Percentiles rank a stretch among this genome's conserved stretches.
phyloP scores from a whole-genome alignment of 1,284 basidiomycete species.

The Cryptococcus maquisensis region DNA sequence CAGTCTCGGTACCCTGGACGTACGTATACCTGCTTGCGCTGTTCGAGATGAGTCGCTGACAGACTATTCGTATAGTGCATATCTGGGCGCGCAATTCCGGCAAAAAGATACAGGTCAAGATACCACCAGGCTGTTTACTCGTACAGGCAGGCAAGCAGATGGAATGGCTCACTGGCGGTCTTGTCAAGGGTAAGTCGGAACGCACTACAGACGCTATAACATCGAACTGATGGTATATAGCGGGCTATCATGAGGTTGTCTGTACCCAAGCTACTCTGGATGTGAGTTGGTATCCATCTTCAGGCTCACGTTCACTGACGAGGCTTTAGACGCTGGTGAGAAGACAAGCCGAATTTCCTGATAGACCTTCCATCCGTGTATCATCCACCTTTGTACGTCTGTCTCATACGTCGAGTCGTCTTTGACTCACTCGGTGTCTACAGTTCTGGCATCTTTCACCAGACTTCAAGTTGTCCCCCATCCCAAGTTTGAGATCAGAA shows the following conservation, averaged over 20 bases:
- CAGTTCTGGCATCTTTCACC: constrained; percentile 85
- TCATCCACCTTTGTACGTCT: constrained; percentile 70
- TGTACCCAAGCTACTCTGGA: constrained; percentile 72
- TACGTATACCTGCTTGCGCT: constrained; percentile 15
- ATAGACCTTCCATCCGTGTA: constrained; percentile 80
- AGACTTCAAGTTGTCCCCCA: constrained; percentile 67
- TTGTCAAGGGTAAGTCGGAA: constrained; percentile 60
- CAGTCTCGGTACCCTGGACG: constrained; percentile 57
- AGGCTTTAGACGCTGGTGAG: constrained; percentile 60
- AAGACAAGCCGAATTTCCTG: constrained; percentile 58
- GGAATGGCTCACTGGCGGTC: constrained; percentile 78
- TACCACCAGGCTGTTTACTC: constrained; percentile 59
- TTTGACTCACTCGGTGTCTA: background rate
- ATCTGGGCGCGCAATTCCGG: constrained; percentile 90
- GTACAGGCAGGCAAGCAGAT: constrained; percentile 89
- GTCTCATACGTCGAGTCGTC: background rate
- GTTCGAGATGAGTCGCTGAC: background rate
- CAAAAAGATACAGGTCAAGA: constrained; percentile 74
- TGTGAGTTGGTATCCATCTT: constrained; percentile 47
- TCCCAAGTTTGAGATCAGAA: constrained; percentile 55
- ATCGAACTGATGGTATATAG: constrained; percentile 15
- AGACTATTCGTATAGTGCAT: constrained; percentile 51
- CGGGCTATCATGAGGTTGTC: constrained; percentile 88
- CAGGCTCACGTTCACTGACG: background rate
- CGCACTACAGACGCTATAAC: background rate